These are phyloP conservation scores for Anastatica hierochuntica DNA, from an alignment of 345 rosid genomes.

Conservation along the genomic window DNA sequence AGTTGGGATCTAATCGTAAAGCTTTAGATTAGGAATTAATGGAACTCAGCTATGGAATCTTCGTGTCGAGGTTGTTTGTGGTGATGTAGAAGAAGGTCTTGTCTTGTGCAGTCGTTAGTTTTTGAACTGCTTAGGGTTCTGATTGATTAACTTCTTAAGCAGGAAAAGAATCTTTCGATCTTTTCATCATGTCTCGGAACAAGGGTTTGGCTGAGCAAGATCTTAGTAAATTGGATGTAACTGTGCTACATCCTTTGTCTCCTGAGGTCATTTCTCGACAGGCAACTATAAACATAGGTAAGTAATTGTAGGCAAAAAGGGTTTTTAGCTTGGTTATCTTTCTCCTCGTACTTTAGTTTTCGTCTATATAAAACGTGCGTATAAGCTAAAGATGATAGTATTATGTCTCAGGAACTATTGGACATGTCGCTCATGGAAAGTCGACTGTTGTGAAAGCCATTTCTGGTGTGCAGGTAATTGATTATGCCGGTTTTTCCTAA, in stretches of 20 bases:
- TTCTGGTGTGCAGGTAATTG: constrained; percentile 83
- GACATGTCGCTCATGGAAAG: constrained; percentile 98
- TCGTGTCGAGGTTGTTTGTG: background rate
- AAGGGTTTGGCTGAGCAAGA: constrained; percentile 92
- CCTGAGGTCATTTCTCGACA: constrained; percentile 99
- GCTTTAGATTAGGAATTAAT: background rate
- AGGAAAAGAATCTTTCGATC: background rate
- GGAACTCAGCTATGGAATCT: background rate
- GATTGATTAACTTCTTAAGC: constrained; percentile 1
- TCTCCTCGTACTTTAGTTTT: background rate
- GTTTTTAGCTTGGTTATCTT: background rate
- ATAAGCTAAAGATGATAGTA: background rate
- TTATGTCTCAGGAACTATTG: constrained; percentile 59
- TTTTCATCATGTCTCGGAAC: constrained; percentile 51
- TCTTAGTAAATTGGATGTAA: constrained; percentile 73
- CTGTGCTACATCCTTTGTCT: constrained; percentile 78
- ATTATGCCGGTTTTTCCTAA: background rate
- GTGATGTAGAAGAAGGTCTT: background rate
- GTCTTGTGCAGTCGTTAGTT: background rate
- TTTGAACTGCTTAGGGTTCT: background rate
- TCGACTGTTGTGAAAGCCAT: constrained; percentile 93
- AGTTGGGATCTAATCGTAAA: background rate
- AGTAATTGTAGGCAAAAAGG: background rate
- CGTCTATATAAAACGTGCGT: background rate
- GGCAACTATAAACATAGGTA: constrained; percentile 91